Evolutionary conservation across 2,329 filamentous ascomycete genomes (phyloP).

Genomic region (Diaporthe citrichinensis): DNA sequence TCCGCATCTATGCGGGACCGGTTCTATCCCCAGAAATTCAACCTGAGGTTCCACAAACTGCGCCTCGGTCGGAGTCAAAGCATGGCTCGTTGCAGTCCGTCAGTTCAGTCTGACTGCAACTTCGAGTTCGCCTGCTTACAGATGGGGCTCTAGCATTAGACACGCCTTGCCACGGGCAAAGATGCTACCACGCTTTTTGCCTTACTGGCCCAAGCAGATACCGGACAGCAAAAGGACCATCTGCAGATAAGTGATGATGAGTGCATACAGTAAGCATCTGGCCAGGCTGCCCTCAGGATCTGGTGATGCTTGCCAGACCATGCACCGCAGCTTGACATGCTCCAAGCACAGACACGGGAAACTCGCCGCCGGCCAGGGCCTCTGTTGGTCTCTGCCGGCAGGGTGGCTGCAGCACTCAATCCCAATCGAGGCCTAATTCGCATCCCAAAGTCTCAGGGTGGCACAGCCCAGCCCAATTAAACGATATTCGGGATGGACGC

Average conservation of each 20-base stretch:
- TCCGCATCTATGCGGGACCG: background rate
- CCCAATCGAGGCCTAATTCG: background rate
- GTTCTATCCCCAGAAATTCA: background rate
- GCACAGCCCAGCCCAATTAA: constrained; percentile 12
- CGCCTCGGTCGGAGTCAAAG: background rate
- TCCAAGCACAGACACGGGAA: background rate
- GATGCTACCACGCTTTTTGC: background rate
- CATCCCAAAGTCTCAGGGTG: constrained; percentile 1
- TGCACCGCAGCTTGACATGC: constrained; percentile 14
- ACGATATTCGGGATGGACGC: background rate
- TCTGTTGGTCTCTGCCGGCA: background rate
- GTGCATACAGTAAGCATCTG: background rate
- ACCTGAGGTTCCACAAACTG: background rate
- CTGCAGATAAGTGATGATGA: background rate
- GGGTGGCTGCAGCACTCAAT: constrained; percentile 19
- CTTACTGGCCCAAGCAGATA: background rate
- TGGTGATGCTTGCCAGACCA: background rate
- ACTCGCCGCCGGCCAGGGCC: background rate
- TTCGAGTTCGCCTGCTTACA: background rate
- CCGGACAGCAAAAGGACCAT: background rate
- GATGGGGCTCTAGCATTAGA: no score
- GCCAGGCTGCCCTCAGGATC: background rate
- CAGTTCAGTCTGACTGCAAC: background rate
- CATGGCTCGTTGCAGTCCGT: background rate
- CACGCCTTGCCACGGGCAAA: background rate